phyloP scores from a whole-genome alignment of 345 rosid genomes.

The Salix viminalis region DNA sequence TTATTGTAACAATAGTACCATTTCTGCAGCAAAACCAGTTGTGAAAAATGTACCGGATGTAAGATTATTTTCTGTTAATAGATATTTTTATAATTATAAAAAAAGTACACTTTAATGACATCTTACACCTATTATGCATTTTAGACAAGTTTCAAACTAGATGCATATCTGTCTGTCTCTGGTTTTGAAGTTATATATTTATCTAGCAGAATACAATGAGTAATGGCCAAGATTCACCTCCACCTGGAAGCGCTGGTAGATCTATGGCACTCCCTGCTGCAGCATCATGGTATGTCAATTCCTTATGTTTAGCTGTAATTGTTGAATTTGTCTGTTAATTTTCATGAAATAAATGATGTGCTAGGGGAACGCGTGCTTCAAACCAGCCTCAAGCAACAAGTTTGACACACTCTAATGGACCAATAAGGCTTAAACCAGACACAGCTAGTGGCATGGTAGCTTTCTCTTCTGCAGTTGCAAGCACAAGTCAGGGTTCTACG shows the following conservation, averaged over 20 bases:
- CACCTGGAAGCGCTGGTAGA: conserved; percentile 56
- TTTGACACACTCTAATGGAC: conserved; percentile 46
- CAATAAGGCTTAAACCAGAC: conserved; percentile 48
- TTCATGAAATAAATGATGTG: conserved; percentile 10
- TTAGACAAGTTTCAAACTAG: not conserved
- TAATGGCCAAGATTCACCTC: conserved; percentile 46
- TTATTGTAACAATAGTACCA: conserved; percentile 38
- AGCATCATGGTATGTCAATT: conserved; percentile 65
- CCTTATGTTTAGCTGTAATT: not conserved
- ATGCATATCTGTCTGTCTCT: not conserved
- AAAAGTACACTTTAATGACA: not conserved
- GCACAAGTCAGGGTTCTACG: conserved; percentile 28
- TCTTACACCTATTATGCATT: not conserved
- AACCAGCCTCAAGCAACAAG: conserved; percentile 38
- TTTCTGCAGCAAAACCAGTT: conserved; percentile 46
- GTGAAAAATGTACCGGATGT: conserved; percentile 53
- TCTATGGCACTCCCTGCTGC: conserved; percentile 74
- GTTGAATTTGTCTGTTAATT: conserved; percentile 5
- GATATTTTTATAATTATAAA: not conserved
- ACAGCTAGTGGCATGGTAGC: conserved; percentile 26
- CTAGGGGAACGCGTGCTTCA: conserved; percentile 61
- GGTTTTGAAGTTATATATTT: conserved; percentile 11
- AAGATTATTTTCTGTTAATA: conserved; percentile 22
- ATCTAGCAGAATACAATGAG: conserved; percentile 37
- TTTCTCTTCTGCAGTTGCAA: conserved; percentile 42